Base-by-base conservation (phyloP, 2,329 filamentous ascomycete genomes). In the Cladosporium sp. region DNA sequence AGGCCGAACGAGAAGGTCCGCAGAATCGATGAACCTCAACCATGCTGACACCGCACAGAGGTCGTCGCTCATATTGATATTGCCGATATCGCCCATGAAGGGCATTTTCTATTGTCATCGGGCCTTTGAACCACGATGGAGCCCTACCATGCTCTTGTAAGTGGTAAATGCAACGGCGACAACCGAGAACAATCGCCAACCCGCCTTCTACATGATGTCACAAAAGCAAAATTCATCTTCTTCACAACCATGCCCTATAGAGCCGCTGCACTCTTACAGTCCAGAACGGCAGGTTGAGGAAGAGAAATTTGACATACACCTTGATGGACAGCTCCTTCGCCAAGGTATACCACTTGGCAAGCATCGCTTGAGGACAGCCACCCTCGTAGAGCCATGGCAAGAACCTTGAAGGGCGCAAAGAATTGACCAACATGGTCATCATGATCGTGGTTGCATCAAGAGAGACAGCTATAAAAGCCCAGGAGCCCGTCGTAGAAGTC, bases 271-370 rank as follows among this genome's bases (percentile, higher is more conserved):
- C 12, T 22, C 51, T 34, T 43, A 8, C 39, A 55, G 15, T 25
- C 17, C 12, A 34, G 28, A 55, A 11, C 11, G 30, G 38, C 42
- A 49, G 30, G 36, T 47, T 49, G 54, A 49, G 54, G 42, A 19
- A 47, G 34, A 40, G 20, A 40, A 17, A 30, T 38, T 56, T 56
- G 28, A 56, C 54, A 30, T 49, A 17, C 17, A 56, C 54, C 54
- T 56, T 56, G 54, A 56, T 56, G 54, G 54, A 28, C 25, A 19
- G 22, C 42, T 56, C 54, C 42, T 49, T 39, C 34, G 54, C 54
- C 54, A 56, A 56, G 54, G 8, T 49, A 49, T 30, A 49, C 22
- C 30, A 56, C 54, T 56, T 56, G 54, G 54, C 54, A 56, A 34
- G 30, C 34, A 49, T 55, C 54, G 54, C 42, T 56, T 56, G 14